Evolutionary conservation across 2,329 filamentous ascomycete genomes (phyloP).

Genomic region (Hymenotorrendiella dingleyae): DNA sequence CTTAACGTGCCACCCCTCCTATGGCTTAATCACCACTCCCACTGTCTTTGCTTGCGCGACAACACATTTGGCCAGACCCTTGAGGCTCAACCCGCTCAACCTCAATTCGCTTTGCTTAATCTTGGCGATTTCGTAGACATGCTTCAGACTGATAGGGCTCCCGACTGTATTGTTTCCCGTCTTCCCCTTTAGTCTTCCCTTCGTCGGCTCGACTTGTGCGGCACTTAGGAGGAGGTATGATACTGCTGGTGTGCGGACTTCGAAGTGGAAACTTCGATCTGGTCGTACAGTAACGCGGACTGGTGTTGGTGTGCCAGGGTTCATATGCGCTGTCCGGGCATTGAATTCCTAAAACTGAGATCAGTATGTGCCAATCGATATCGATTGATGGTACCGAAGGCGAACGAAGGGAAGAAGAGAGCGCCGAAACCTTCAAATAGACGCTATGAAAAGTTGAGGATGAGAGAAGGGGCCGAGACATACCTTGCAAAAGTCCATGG

Average conservation of each 20-base stretch:
- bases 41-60: slow-evolving; percentile 72
- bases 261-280: slow-evolving; percentile 89
- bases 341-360: slow-evolving; percentile 78
- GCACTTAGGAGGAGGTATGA: slow-evolving; percentile 83
- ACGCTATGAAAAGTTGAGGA: neutral
- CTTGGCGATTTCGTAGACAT: slow-evolving; percentile 95
- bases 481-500: slow-evolving; percentile 99
- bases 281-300: slow-evolving; percentile 87
- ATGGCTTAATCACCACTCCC: slow-evolving; percentile 66
- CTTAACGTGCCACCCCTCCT: slow-evolving; percentile 1
- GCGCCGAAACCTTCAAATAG: too few species aligned
- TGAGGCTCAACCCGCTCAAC: slow-evolving; percentile 63
- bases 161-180: slow-evolving; percentile 75
- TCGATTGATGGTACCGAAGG: too few species aligned
- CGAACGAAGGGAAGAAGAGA: neutral
- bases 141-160: slow-evolving; percentile 75
- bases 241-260: slow-evolving; percentile 89
- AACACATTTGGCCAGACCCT: slow-evolving; percentile 67
- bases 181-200: slow-evolving; percentile 71
- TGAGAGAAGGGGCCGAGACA: slow-evolving; percentile 7
- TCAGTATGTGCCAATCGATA: slow-evolving; percentile 1
- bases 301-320: slow-evolving; percentile 77
- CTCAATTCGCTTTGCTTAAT: slow-evolving; percentile 81
- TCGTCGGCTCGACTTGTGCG: slow-evolving; percentile 64
- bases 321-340: slow-evolving; percentile 81